phyloP scores from a whole-genome alignment of 2,329 filamentous ascomycete genomes.

The Lachnellula occidentalis region DNA sequence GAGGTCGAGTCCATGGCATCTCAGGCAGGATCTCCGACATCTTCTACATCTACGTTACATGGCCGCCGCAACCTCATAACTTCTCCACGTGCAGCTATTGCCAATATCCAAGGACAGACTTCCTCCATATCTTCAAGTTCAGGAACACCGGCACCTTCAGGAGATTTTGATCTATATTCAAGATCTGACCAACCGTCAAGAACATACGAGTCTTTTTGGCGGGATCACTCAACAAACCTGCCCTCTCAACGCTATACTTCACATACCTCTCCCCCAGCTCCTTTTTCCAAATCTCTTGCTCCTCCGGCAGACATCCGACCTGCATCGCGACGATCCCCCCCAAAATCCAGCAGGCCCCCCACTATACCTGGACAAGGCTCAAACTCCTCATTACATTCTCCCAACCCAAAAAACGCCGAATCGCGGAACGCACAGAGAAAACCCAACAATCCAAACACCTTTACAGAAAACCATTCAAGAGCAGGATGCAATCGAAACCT shows the following conservation, averaged over 20 bases:
- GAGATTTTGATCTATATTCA: conserved; percentile 32
- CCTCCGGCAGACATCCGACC: conserved; percentile 35
- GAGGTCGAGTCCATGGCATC: conserved; percentile 73
- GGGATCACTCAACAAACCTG: conserved; percentile 35
- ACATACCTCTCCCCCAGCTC: conserved; percentile 46
- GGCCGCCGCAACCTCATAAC: conserved; percentile 46
- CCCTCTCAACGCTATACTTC: conserved; percentile 35
- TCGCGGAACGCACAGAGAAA: conserved; percentile 17
- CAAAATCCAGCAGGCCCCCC: conserved; percentile 28
- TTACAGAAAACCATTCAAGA: conserved; percentile 64
- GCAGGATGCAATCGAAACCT: conserved; percentile 74
- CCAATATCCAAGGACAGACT: conserved; percentile 30
- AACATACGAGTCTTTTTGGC: conserved; percentile 43
- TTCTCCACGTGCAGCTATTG: conserved; percentile 45
- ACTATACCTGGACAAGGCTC: conserved; percentile 24
- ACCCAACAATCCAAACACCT: conserved; percentile 48
- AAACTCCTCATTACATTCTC: conserved; percentile 19
- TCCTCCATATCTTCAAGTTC: conserved; percentile 8
- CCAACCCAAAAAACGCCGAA: conserved; percentile 26
- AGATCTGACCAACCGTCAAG: conserved; percentile 27
- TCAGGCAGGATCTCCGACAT: conserved; percentile 57
- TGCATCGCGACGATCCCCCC: conserved; percentile 26
- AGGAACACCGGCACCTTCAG: conserved; percentile 14
- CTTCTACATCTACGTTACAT: conserved; percentile 52
- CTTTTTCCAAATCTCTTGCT: conserved; percentile 26